phyloP scores from a whole-genome alignment of 345 rosid genomes.

The Rhizophora apiculata region DNA sequence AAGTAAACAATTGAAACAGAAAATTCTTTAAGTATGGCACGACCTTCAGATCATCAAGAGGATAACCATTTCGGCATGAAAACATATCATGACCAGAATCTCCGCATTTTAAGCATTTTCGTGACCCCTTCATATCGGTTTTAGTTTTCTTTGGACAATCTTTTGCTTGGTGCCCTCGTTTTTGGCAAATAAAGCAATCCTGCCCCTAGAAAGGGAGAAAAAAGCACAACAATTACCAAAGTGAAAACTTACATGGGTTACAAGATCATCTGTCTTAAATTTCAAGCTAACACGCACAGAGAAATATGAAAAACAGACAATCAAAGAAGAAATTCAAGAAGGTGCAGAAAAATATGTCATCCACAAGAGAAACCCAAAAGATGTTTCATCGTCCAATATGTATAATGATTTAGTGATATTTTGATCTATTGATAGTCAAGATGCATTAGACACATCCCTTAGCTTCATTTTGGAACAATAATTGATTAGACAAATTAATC shows the following conservation, averaged over 20 bases:
- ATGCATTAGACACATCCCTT: too few relatives aligned
- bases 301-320: neutral
- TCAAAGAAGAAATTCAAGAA: neutral
- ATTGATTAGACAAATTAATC: too few relatives aligned
- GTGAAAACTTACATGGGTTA: neutral
- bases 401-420: too few relatives aligned
- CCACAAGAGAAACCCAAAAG: too few relatives aligned
- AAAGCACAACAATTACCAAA: constrained; percentile 4
- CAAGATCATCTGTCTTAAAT: neutral
- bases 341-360: too few relatives aligned
- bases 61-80: constrained; percentile 58
- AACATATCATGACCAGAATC: constrained; percentile 84
- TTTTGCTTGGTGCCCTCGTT: constrained; percentile 70
- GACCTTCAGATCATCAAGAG: constrained; percentile 73
- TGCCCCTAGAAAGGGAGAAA: constrained; percentile 41
- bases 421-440: too few relatives aligned
- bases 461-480: too few relatives aligned
- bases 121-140: constrained; percentile 28
- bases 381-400: too few relatives aligned
- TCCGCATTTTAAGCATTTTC: constrained; percentile 80
- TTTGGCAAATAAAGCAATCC: constrained; percentile 76
- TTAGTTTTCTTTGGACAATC: constrained; percentile 77
- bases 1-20: neutral
- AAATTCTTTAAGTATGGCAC: neutral
- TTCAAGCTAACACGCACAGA: too few relatives aligned